Percentiles rank a stretch among this genome's conserved stretches.
phyloP scores from a whole-genome alignment of 2,329 filamentous ascomycete genomes.

The Aureobasidium pullulans region DNA sequence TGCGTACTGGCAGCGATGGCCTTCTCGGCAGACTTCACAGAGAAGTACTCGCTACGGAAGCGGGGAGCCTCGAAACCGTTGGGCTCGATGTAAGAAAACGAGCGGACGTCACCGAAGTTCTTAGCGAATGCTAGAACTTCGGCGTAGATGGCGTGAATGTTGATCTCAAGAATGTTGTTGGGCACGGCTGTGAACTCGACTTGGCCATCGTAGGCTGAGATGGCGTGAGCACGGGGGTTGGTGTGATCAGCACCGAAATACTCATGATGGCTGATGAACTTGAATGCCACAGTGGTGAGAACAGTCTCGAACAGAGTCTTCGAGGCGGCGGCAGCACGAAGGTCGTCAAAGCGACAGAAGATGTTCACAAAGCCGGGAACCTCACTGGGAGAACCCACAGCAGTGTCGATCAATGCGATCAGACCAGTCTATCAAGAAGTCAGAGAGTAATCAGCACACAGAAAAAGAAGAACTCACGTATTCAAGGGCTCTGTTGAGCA shows the following conservation, averaged over 20 bases:
- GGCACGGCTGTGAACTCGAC: constrained; percentile 19
- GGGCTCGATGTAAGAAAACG: constrained; percentile 15
- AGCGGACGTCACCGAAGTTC: constrained; percentile 20
- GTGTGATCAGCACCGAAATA: background rate
- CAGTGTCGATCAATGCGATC: background rate
- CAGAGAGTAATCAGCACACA: background rate
- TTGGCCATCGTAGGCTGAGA: constrained; percentile 23
- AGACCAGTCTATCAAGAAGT: background rate
- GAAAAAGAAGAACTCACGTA: background rate
- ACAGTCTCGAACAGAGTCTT: constrained; percentile 15
- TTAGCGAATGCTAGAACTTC: constrained; percentile 17
- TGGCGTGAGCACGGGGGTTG: background rate
- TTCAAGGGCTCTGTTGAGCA: background rate
- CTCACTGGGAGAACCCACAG: background rate
- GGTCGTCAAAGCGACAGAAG: constrained; percentile 31
- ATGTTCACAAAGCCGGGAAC: background rate
- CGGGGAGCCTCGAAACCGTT: constrained; percentile 15
- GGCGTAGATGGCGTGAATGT: constrained; percentile 12
- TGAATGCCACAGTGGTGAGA: constrained; percentile 11
- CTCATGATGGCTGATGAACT: constrained; percentile 16
- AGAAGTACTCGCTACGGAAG: constrained; percentile 25
- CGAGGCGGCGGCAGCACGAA: constrained; percentile 26
- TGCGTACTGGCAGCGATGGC: background rate
- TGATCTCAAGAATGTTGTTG: constrained; percentile 15
- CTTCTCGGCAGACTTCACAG: constrained; percentile 20